phyloP scores from a whole-genome alignment of 1,139 yeast genomes.

The Saccharomyces hybrid region DNA sequence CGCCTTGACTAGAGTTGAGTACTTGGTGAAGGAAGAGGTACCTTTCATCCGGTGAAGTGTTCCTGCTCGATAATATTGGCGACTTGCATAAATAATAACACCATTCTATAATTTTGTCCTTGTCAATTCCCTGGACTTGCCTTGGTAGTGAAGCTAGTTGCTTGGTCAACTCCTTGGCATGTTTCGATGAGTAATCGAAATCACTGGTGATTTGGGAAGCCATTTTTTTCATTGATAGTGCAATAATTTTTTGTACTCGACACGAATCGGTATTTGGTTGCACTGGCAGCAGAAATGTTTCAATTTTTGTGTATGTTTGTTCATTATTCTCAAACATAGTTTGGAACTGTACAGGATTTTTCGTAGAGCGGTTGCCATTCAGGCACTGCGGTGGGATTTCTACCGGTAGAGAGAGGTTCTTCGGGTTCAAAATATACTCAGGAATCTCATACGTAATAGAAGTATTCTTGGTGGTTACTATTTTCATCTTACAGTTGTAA shows the following conservation, averaged over 20 bases:
- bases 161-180: background rate
- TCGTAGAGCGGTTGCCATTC: background rate
- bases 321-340: background rate
- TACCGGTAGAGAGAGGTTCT: background rate
- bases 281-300: background rate
- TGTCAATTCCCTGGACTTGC: background rate
- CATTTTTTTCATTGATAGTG: background rate
- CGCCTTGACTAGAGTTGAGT: constrained; percentile 4
- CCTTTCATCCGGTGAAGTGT: constrained; percentile 17
- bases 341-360: background rate
- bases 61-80: constrained; percentile 10
- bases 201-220: background rate
- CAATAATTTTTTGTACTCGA: background rate
- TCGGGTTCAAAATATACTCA: background rate
- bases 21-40: constrained; percentile 9
- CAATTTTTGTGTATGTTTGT: background rate
- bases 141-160: background rate
- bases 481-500: constrained; percentile 1
- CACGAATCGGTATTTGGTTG: no score
- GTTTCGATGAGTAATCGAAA: background rate
- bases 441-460: background rate
- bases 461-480: constrained; percentile 1
- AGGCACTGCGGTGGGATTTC: background rate
- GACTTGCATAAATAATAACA: constrained; percentile 11
- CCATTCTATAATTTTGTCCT: constrained; percentile 5